Percentiles rank a stretch among this genome's conserved stretches.
These are phyloP conservation scores for Pseudogymnoascus pannorum DNA, from an alignment of 2,329 filamentous ascomycete species.

Conservation along the genomic window DNA sequence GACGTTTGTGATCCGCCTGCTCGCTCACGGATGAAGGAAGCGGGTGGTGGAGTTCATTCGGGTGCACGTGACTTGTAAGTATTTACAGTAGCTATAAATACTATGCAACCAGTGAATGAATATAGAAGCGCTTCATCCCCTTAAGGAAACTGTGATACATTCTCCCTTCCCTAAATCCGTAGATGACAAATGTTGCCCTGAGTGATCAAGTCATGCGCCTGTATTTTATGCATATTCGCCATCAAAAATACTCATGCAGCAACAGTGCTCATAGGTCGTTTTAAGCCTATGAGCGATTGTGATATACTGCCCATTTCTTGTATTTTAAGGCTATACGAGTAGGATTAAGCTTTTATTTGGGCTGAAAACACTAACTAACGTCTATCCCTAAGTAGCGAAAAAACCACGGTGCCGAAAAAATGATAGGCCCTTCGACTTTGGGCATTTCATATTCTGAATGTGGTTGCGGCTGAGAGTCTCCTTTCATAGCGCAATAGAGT, in stretches of 20 bases:
- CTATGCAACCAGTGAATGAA: too few relatives aligned
- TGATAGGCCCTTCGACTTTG: background rate
- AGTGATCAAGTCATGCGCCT: background rate
- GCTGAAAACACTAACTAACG: too few relatives aligned
- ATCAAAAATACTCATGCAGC: background rate
- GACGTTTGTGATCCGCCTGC: background rate
- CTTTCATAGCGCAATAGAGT: slow-evolving; percentile 10
- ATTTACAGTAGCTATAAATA: background rate
- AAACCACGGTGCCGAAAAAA: too few relatives aligned
- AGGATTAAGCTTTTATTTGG: too few relatives aligned
- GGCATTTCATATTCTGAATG: too few relatives aligned
- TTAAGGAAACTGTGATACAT: too few relatives aligned
- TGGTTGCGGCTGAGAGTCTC: slow-evolving; percentile 3
- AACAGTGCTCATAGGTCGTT: background rate
- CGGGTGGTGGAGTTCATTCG: background rate
- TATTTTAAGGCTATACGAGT: background rate
- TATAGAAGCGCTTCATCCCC: too few relatives aligned
- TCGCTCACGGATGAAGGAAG: background rate
- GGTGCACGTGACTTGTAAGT: background rate
- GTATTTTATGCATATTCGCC: background rate
- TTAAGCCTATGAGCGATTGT: background rate
- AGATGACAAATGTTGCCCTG: background rate
- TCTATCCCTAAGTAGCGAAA: too few relatives aligned
- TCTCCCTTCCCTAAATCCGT: background rate
- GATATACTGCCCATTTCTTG: background rate